These are phyloP conservation scores for Ophiostoma sp. DNA, from an alignment of 2,329 filamentous ascomycete genomes.

Conservation along the genomic window DNA sequence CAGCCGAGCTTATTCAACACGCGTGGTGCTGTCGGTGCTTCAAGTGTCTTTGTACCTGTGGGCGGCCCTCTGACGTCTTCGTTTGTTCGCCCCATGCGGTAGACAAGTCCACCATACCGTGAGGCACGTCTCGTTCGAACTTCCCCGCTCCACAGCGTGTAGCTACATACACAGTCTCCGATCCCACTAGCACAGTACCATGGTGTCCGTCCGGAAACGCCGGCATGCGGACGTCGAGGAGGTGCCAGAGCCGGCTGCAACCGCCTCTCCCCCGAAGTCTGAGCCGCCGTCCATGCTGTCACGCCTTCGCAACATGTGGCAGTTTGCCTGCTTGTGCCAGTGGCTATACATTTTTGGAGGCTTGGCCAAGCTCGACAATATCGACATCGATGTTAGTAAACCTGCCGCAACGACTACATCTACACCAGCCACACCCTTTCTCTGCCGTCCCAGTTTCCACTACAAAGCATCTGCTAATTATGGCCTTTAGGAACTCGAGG, in stretches of 20 bases:
- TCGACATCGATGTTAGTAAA: slow-evolving; percentile 75
- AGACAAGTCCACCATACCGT: neutral
- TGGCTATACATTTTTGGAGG: slow-evolving; percentile 90
- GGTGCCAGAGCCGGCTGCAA: neutral
- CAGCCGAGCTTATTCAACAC: neutral
- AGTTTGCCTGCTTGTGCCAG: slow-evolving; percentile 89
- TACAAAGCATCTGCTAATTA: neutral
- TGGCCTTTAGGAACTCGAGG: slow-evolving; percentile 68
- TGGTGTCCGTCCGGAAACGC: slow-evolving; percentile 41
- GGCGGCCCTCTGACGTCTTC: neutral
- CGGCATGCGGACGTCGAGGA: slow-evolving; percentile 4
- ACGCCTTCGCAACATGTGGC: slow-evolving; percentile 83
- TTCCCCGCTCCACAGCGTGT: neutral
- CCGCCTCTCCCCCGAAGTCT: neutral
- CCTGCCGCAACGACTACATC: neutral
- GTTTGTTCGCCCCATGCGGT: neutral
- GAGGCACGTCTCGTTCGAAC: neutral
- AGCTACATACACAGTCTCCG: neutral
- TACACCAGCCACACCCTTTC: neutral
- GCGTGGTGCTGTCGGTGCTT: neutral
- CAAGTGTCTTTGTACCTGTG: neutral
- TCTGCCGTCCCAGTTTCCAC: neutral
- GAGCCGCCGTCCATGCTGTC: slow-evolving; percentile 47
- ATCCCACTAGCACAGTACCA: slow-evolving; percentile 8
- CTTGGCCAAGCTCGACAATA: slow-evolving; percentile 78